phyloP scores from a whole-genome alignment of 202 grass and related monocot species.

The Elaeis oleifera region DNA sequence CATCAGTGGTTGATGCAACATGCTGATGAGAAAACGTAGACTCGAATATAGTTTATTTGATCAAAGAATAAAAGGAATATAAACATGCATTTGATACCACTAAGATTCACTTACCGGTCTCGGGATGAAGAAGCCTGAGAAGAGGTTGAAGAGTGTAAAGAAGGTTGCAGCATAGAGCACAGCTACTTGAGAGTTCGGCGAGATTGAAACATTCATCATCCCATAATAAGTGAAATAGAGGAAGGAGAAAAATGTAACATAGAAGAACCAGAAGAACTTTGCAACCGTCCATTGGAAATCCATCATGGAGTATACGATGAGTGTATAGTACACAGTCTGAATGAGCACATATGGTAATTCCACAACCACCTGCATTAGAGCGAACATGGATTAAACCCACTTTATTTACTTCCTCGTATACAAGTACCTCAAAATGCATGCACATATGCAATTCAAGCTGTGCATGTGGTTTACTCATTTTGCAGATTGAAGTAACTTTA shows the following conservation, averaged over 20 bases:
- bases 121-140: slow-evolving; percentile 63
- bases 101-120: slow-evolving; percentile 32
- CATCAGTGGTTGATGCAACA: slow-evolving; percentile 6
- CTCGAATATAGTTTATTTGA: too few relatives aligned
- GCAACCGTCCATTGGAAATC: slow-evolving; percentile 44
- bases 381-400: neutral
- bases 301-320: slow-evolving; percentile 56
- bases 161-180: slow-evolving; percentile 48
- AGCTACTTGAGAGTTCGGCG: slow-evolving; percentile 55
- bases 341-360: slow-evolving; percentile 67
- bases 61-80: too few relatives aligned
- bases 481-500: too few relatives aligned
- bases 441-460: too few relatives aligned
- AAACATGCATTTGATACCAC: too few relatives aligned
- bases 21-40: neutral
- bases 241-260: slow-evolving; percentile 39
- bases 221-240: slow-evolving; percentile 70
- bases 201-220: slow-evolving; percentile 53
- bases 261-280: slow-evolving; percentile 80
- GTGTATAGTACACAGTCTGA: slow-evolving; percentile 28
- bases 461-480: too few relatives aligned
- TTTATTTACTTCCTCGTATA: too few relatives aligned
- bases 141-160: slow-evolving; percentile 58
- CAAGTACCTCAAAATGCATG: too few relatives aligned
- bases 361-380: slow-evolving; percentile 40